phyloP scores from a whole-genome alignment of 108 stramenopile genomes.

The Cyclostephanos invisitatus region DNA sequence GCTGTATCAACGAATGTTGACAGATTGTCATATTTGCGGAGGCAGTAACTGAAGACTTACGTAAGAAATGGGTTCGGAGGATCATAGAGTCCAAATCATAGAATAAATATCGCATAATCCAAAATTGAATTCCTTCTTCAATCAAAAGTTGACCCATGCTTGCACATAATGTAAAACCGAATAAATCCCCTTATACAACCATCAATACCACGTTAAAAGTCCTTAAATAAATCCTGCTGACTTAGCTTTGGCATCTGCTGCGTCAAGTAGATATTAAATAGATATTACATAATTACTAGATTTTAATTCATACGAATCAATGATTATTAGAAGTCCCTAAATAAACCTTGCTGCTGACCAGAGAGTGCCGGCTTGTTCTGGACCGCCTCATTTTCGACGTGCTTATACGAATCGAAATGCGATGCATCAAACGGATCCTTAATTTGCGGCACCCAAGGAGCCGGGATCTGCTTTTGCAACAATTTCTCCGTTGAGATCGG shows the following conservation, averaged over 20 bases:
- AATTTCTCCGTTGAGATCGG: conserved; percentile 90
- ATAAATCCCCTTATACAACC: background rate
- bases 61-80: too few relatives aligned
- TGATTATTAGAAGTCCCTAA: conserved; percentile 84
- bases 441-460: conserved; percentile 96
- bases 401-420: conserved; percentile 97
- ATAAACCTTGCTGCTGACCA: conserved; percentile 75
- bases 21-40: too few relatives aligned
- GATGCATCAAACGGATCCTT: conserved; percentile 92
- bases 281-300: too few relatives aligned
- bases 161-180: background rate
- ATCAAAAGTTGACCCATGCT: too few relatives aligned
- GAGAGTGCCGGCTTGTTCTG: conserved; percentile 73
- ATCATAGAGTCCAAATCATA: too few relatives aligned
- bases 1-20: too few relatives aligned
- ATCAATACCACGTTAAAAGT: conserved; percentile 54
- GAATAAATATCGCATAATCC: too few relatives aligned
- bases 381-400: conserved; percentile 91
- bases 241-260: too few relatives aligned
- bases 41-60: too few relatives aligned
- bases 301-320: too few relatives aligned
- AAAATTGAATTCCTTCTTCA: too few relatives aligned
- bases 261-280: too few relatives aligned
- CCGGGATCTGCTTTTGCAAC: conserved; percentile 78
- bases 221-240: conserved; percentile 79